A percentile compares a stretch with the other conserved stretches of the same genome.
phyloP scores from a whole-genome alignment of 106 monocot species.

The Cymbidium sinense region DNA sequence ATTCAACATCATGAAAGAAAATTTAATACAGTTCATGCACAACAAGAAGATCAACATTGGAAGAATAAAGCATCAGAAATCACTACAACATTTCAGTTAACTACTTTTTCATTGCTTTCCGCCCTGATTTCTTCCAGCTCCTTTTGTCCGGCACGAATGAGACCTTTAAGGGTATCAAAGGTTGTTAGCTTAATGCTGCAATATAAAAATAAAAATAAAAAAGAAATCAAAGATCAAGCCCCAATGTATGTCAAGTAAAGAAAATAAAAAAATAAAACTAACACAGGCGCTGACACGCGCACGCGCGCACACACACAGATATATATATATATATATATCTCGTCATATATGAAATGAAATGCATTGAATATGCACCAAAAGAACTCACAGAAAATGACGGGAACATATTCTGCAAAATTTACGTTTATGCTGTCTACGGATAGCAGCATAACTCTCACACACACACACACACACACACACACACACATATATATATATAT shows the following conservation, averaged over 20 bases:
- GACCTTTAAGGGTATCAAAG: constrained; percentile 66
- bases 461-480: too few species aligned
- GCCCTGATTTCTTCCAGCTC: constrained; percentile 42
- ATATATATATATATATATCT: too few species aligned
- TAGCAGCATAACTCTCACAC: too few species aligned
- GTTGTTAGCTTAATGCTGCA: constrained; percentile 85
- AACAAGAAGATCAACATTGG: neutral
- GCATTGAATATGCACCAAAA: too few species aligned
- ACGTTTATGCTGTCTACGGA: neutral
- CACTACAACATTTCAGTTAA: constrained; percentile 8
- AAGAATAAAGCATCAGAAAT: neutral
- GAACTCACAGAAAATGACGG: too few species aligned
- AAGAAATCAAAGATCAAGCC: neutral
- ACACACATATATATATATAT: too few species aligned
- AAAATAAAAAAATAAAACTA: neutral
- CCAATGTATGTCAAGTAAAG: neutral
- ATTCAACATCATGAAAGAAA: neutral
- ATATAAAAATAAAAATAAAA: too few species aligned
- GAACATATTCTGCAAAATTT: too few species aligned
- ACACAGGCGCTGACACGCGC: too few species aligned
- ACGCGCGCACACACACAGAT: too few species aligned
- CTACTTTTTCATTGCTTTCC: constrained; percentile 28
- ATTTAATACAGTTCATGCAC: neutral
- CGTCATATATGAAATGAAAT: too few species aligned
- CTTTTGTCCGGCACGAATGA: constrained; percentile 38